Base-by-base conservation (phyloP, 352 stramenopile genomes). In the Phytopythium vexans region DNA sequence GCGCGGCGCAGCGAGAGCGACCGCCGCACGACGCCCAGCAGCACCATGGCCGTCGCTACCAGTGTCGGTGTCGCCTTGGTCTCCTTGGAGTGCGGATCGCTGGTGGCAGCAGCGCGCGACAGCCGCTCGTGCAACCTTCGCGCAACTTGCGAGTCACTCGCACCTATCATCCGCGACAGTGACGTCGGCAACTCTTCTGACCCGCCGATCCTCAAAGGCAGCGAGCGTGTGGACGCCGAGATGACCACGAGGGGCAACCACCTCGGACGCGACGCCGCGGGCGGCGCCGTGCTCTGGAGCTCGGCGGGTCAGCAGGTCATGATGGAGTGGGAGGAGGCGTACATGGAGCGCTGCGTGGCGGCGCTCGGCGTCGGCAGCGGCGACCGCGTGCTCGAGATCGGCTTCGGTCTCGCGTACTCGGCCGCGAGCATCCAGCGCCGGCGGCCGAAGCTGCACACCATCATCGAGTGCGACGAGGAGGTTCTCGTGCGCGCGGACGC, bases 311-410 rank as follows among this genome's bases (percentile, higher is more conserved):
- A 92, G 67, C 82, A 92, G 62, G 85, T 96, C 14, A 96, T 96
- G 85, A 96, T 96, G 87, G 70, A 81, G 49, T 96, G 87, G 87
- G 87, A 96, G 58, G 66, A 62, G 44, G 33, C 71, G 16, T 96
- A 95, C 71, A 95, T 96, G 87, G 63, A 82, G 44, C 35, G 46
- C 39, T 89, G 83, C 15, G 86, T 88, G 39, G 76, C 88, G 11
- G 79, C 74, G 14, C 60, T 96, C 41, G 33, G 32, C 36, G 79
- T 94, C 49, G 49, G 47, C 21, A 34, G 45, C 45, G 61, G 41
- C 9, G 77, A 79, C 52, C 55, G 71, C 21, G 86, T 95, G 54
- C 71, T 96, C 33, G 84, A 96, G 62, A 92, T 96, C 54, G 87
- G 87, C 58, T 96, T 94, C 51, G 87, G 86, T 0, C 66, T 92